Evolutionary conservation across 768 basidiomycete species (phyloP).

Genomic region (Agaricus subrufescens): DNA sequence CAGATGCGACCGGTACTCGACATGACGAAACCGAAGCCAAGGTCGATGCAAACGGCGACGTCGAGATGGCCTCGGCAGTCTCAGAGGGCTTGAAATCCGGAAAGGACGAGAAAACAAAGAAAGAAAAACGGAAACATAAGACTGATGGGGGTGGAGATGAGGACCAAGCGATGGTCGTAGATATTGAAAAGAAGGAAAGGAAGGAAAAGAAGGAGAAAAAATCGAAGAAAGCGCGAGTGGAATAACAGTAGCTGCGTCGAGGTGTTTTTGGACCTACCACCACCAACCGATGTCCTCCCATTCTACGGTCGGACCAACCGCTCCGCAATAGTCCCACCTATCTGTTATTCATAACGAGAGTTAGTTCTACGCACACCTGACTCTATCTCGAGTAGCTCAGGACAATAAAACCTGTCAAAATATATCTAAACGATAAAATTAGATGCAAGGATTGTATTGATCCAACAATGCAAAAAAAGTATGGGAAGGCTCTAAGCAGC

Average conservation of each 20-base stretch:
- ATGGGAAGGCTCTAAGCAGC: slow-evolving; percentile 16
- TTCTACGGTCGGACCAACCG: slow-evolving; percentile 1
- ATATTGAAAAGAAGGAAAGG: slow-evolving; percentile 7
- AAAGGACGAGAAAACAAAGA: slow-evolving; percentile 16
- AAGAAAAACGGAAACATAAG: slow-evolving; percentile 12
- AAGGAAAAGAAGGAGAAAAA: slow-evolving; percentile 15
- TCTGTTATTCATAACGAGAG: slow-evolving; percentile 71
- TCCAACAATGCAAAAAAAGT: not conserved
- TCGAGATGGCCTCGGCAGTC: not conserved
- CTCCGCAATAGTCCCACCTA: slow-evolving; percentile 67
- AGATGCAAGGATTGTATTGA: not conserved
- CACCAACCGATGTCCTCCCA: not conserved
- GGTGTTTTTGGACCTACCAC: slow-evolving; percentile 12
- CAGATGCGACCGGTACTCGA: slow-evolving; percentile 4
- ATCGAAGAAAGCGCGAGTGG: not conserved
- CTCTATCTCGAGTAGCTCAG: too few species aligned
- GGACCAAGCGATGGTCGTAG: not conserved
- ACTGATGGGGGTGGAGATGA: slow-evolving; percentile 14
- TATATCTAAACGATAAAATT: not conserved
- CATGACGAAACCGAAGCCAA: not conserved
- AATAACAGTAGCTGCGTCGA: slow-evolving; percentile 3
- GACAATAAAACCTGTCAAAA: too few species aligned
- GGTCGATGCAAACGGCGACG: not conserved
- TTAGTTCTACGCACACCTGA: too few species aligned
- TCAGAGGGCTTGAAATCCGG: not conserved